These are phyloP conservation scores for Kuraishia cidri DNA, from an alignment of 805 yeast species.

Conservation along the genomic window DNA sequence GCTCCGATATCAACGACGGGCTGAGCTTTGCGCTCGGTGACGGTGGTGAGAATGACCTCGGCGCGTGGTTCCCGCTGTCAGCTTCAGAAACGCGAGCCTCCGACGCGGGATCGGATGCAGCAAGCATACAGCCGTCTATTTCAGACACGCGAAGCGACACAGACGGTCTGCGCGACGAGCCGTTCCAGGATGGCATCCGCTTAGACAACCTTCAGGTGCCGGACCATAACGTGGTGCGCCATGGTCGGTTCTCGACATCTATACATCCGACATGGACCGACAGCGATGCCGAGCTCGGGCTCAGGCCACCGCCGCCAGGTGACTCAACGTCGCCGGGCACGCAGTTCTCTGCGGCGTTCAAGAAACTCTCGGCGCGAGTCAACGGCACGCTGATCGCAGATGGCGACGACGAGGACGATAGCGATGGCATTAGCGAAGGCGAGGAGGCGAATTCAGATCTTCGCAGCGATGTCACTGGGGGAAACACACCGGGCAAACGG, in stretches of 20 bases:
- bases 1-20: constrained; percentile 9
- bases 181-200: constrained; percentile 5
- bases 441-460: no score
- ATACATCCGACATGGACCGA: no score
- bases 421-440: background rate
- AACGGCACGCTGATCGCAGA: no score
- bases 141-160: background rate
- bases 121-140: background rate
- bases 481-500: no score
- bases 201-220: background rate
- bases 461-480: no score
- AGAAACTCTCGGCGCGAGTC: constrained; percentile 12
- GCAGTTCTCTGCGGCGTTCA: constrained; percentile 12
- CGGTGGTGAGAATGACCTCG: constrained; percentile 8
- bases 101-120: no score
- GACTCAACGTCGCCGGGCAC: constrained; percentile 9
- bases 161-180: constrained; percentile 1
- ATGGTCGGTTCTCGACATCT: no score
- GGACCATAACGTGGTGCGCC: no score
- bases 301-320: no score
- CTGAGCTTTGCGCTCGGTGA: constrained; percentile 12
- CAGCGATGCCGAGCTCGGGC: no score
- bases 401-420: constrained; percentile 8
- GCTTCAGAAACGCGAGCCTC: no score
- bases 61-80: background rate